These are phyloP conservation scores for Cucurbita ficifolia DNA, from an alignment of 306 rosid genomes.

Conservation along the genomic window DNA sequence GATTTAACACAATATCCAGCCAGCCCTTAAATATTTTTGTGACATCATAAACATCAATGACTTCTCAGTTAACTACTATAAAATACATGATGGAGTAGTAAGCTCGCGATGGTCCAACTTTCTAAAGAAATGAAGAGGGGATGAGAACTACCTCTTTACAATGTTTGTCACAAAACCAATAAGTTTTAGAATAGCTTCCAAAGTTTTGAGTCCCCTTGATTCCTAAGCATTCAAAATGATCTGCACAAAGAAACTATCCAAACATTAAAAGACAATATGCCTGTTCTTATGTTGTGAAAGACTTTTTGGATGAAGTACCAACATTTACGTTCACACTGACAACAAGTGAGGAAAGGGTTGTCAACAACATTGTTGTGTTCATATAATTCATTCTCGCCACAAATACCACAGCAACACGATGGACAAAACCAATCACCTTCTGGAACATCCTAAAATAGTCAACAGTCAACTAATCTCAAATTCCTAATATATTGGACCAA, in stretches of 20 bases:
- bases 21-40: neutral
- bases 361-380: conserved; percentile 16
- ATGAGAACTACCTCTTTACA: conserved; percentile 49
- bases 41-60: neutral
- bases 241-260: conserved; percentile 23
- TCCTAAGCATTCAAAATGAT: conserved; percentile 49
- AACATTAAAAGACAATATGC: neutral
- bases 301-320: conserved; percentile 9
- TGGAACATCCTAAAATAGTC: conserved; percentile 46
- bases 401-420: conserved; percentile 60
- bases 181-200: conserved; percentile 11
- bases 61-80: neutral
- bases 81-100: neutral
- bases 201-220: conserved; percentile 11
- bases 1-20: neutral
- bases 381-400: conserved; percentile 30
- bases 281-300: neutral
- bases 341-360: conserved; percentile 29
- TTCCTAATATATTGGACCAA: conserved; percentile 2
- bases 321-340: conserved; percentile 75
- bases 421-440: conserved; percentile 88
- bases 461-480: conserved; percentile 17
- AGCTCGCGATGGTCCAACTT: neutral
- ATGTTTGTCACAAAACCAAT: conserved; percentile 51
- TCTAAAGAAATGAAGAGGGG: neutral